Conservation (phyloP, 2,329 filamentous ascomycete species). For the Pestalotiopsis sp. region DNA sequence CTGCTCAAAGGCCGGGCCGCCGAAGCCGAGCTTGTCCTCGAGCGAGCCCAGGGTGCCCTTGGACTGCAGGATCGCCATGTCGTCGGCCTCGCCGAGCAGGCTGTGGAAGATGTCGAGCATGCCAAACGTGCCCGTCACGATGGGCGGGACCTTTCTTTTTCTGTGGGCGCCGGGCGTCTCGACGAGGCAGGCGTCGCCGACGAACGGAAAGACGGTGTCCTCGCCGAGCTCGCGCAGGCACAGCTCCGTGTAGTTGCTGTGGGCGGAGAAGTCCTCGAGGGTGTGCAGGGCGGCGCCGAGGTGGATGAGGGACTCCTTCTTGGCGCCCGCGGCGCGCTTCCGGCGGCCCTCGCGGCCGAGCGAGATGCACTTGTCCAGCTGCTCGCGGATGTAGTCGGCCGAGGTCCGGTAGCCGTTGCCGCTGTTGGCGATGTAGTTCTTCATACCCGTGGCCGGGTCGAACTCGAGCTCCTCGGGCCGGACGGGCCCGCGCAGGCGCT, state of each 20-base stretch:
- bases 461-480: conserved; percentile 30
- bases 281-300: conserved; percentile 55
- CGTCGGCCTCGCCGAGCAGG: conserved; percentile 31
- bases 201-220: conserved; percentile 51
- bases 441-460: conserved; percentile 32
- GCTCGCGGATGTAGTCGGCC: conserved; percentile 28
- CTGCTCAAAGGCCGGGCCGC: conserved; percentile 29
- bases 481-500: conserved; percentile 29
- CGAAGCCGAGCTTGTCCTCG: conserved; percentile 27
- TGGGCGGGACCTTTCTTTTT: conserved; percentile 45
- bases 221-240: conserved; percentile 52
- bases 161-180: conserved; percentile 35
- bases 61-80: conserved; percentile 31
- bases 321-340: conserved; percentile 16
- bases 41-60: conserved; percentile 29
- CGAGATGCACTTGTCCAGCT: conserved; percentile 26
- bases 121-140: conserved; percentile 57
- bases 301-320: conserved; percentile 26
- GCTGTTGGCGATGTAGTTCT: conserved; percentile 32
- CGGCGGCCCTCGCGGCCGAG: conserved; percentile 23
- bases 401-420: conserved; percentile 29
- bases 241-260: conserved; percentile 57
- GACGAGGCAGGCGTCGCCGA: conserved; percentile 40
- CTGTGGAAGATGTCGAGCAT: conserved; percentile 35
- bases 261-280: conserved; percentile 55